Evolutionary conservation across 208 protist genomes (phyloP).

Genomic region (Kentomonas sorsogonicus): DNA sequence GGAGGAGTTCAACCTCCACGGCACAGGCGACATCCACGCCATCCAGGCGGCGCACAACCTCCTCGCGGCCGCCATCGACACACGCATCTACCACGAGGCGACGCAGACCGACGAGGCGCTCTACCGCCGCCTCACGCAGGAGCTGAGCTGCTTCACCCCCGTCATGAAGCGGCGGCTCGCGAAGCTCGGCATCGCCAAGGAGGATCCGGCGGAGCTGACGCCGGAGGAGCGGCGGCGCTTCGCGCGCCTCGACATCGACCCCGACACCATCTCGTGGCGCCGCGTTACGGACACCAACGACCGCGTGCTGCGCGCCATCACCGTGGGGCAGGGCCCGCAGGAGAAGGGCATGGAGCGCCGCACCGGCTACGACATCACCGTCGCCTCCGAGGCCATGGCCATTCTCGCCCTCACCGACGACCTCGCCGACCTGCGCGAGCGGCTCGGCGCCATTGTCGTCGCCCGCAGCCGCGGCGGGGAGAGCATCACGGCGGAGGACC

Average conservation of each 20-base stretch:
- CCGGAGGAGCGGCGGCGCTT: constrained; percentile 85
- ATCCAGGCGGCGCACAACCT: constrained; percentile 97
- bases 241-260: constrained; percentile 95
- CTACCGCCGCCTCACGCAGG: constrained; percentile 72
- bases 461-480: constrained; percentile 61
- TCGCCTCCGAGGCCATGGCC: constrained; percentile 98
- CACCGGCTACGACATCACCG: constrained; percentile 96
- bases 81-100: constrained; percentile 95
- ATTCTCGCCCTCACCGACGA: constrained; percentile 93
- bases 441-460: constrained; percentile 83
- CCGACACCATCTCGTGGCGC: constrained; percentile 94
- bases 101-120: constrained; percentile 91
- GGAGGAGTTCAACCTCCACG: constrained; percentile 98
- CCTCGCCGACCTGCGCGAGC: constrained; percentile 93
- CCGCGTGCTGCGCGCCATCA: constrained; percentile 94
- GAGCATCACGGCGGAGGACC: constrained; percentile 89
- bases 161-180: constrained; percentile 87
- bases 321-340: constrained; percentile 85
- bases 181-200: constrained; percentile 93
- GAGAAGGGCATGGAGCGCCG: constrained; percentile 87
- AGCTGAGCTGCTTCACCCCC: constrained; percentile 80
- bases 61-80: constrained; percentile 96
- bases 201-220: constrained; percentile 86
- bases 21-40: constrained; percentile 98
- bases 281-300: constrained; percentile 97